These are phyloP conservation scores for Coemansia reversa DNA, from an alignment of 192 early-diverging fungal genomes.

Conservation along the genomic window DNA sequence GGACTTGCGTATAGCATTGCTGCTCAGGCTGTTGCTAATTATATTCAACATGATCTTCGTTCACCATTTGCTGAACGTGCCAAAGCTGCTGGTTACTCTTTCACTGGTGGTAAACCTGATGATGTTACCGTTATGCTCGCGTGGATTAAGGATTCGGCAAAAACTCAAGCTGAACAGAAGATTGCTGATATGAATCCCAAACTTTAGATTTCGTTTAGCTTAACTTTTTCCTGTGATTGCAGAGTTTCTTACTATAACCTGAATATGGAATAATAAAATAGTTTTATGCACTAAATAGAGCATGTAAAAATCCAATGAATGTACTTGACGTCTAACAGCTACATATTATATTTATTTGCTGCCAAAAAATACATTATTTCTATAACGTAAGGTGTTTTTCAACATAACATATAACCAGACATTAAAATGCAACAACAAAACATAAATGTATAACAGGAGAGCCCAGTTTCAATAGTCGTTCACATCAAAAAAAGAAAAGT, in stretches of 20 bases:
- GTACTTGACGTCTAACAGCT: too few relatives aligned
- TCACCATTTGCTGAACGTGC: constrained; percentile 55
- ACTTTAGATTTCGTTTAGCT: constrained; percentile 13
- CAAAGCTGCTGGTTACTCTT: constrained; percentile 47
- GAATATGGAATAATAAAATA: too few relatives aligned
- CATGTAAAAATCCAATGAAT: too few relatives aligned
- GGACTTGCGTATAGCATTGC: constrained; percentile 50
- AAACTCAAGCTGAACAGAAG: constrained; percentile 22
- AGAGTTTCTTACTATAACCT: too few relatives aligned
- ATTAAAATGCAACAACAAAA: too few relatives aligned
- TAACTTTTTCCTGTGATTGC: too few relatives aligned
- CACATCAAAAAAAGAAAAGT: neutral
- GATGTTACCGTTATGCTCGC: constrained; percentile 54
- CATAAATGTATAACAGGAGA: too few relatives aligned
- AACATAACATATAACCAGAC: too few relatives aligned
- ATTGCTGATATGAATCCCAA: constrained; percentile 22
- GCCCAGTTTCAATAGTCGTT: neutral
- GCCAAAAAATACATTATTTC: too few relatives aligned
- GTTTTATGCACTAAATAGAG: too few relatives aligned
- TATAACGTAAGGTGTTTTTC: too few relatives aligned
- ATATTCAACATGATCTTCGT: constrained; percentile 43
- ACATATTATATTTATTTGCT: too few relatives aligned
- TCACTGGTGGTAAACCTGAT: constrained; percentile 52
- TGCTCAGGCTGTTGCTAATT: constrained; percentile 48
- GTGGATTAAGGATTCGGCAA: constrained; percentile 42